Base-by-base conservation (phyloP, 192 early-diverging fungal species). In the Coemansia sp. region DNA sequence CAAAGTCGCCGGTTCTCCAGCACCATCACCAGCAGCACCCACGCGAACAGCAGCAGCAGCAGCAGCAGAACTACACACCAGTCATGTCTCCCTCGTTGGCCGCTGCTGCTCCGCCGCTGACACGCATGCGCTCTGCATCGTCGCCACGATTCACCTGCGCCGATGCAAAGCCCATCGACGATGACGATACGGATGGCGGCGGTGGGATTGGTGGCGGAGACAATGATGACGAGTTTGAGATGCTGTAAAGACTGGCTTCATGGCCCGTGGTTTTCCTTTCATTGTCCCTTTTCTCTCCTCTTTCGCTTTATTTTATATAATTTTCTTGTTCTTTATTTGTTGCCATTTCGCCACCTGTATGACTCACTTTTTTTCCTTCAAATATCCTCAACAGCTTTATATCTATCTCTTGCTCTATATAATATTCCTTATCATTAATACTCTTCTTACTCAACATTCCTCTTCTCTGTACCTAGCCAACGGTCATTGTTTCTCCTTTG, bases 81-180 rank as follows among this genome's bases (percentile, higher is more conserved):
- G 39, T 16, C 22, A 60, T 59, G 20, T 54, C 50, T 45, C 70
- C 63, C 57, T 54, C 51, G 22, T 32, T 67, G 56, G 55, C 62
- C 0, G 10, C 46, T 51, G 51, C 67, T 53, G 61, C 63, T 63
- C 71, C 74, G 65, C 69, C 71, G 44, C 61, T 70, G 19, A 43
- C 68, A n/a, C 65, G 70, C 11, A 67, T 70, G 38, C 49, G 80
- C 10, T 82, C 80, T 32, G 80, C 80, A 32, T 82, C 80, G 54
- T 82, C 80, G 65, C 80, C 80, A 4, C 51, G 74, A 45, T 82
- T 82, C 46, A 51, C 65, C 16, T 70, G 65, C 2, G 64, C 71
- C 48, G 71, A 78, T 19, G 61, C 65, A 38, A 58, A 41, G 39
- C 22, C 61, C 38, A 61, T 67, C 7, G 71, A 11, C 19, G 61